These are phyloP conservation scores for Ziziphus jujuba DNA, from an alignment of 306 rosid genomes.

Conservation along the genomic window DNA sequence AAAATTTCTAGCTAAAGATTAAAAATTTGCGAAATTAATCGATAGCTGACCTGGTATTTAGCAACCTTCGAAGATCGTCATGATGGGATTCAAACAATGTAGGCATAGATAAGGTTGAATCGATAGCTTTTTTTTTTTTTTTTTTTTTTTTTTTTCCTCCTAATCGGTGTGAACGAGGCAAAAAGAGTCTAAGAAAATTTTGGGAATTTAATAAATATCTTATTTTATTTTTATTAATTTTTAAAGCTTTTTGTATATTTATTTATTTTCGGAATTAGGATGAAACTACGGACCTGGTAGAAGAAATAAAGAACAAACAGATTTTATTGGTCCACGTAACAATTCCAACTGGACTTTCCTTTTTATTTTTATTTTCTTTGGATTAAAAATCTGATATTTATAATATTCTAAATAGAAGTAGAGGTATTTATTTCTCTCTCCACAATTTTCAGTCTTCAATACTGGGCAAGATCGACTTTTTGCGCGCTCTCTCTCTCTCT, in stretches of 20 bases:
- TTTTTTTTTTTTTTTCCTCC: not conserved
- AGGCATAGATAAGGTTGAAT: slow-evolving; percentile 2
- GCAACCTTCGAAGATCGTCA: slow-evolving; percentile 17
- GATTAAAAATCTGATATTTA: too few species aligned
- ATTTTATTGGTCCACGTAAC: too few species aligned
- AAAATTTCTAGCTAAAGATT: slow-evolving; percentile 1
- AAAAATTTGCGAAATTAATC: not conserved
- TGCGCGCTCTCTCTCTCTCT: too few species aligned
- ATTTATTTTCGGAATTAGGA: not conserved
- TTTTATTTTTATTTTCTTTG: too few species aligned
- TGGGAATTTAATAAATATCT: not conserved
- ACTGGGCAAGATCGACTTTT: too few species aligned
- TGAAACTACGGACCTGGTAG: too few species aligned
- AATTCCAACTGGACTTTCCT: too few species aligned
- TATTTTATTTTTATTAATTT: not conserved
- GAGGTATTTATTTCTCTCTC: too few species aligned
- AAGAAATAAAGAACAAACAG: too few species aligned
- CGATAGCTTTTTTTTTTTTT: slow-evolving; percentile 2
- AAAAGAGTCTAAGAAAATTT: not conserved
- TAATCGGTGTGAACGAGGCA: not conserved
- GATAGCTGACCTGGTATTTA: slow-evolving; percentile 14
- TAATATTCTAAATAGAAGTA: too few species aligned
- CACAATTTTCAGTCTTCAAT: too few species aligned
- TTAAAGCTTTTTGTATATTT: not conserved
- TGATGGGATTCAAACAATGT: slow-evolving; percentile 18